Evolutionary conservation across 2,329 filamentous ascomycete genomes (phyloP).

Genomic region (Penicillium oxalicum): DNA sequence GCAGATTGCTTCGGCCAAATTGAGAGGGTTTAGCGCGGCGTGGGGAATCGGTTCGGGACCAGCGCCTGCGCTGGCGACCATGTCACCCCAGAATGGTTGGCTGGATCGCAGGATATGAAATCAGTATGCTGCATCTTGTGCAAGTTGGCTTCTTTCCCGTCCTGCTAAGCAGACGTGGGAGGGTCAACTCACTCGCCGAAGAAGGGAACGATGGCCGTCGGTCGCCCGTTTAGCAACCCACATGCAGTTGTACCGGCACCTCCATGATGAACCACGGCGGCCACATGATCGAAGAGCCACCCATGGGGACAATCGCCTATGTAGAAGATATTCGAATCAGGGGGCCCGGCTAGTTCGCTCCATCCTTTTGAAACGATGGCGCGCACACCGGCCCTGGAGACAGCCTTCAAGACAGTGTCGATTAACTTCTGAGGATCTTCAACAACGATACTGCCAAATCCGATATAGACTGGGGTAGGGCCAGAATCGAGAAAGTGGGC

Average conservation of each 20-base stretch:
- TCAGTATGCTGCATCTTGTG: neutral
- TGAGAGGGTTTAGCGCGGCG: conserved; percentile 40
- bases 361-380: conserved; percentile 53
- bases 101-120: conserved; percentile 5
- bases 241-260: conserved; percentile 56
- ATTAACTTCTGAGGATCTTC: conserved; percentile 45
- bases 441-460: conserved; percentile 53
- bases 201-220: conserved; percentile 53
- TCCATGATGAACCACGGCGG: conserved; percentile 54
- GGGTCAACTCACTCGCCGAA: conserved; percentile 45
- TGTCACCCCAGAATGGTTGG: conserved; percentile 52
- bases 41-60: conserved; percentile 46
- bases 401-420: conserved; percentile 44
- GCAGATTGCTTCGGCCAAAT: conserved; percentile 43
- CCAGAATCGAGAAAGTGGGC: conserved; percentile 43
- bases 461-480: conserved; percentile 50
- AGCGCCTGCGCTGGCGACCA: conserved; percentile 46
- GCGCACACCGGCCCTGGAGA: conserved; percentile 43
- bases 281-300: conserved; percentile 54
- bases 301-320: conserved; percentile 53
- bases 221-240: conserved; percentile 47
- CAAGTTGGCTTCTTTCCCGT: neutral
- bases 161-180: no score
- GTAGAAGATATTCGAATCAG: conserved; percentile 40
- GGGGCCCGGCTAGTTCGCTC: conserved; percentile 42